Conservation (phyloP, 345 rosid species). For the Cochlearia excelsa region DNA sequence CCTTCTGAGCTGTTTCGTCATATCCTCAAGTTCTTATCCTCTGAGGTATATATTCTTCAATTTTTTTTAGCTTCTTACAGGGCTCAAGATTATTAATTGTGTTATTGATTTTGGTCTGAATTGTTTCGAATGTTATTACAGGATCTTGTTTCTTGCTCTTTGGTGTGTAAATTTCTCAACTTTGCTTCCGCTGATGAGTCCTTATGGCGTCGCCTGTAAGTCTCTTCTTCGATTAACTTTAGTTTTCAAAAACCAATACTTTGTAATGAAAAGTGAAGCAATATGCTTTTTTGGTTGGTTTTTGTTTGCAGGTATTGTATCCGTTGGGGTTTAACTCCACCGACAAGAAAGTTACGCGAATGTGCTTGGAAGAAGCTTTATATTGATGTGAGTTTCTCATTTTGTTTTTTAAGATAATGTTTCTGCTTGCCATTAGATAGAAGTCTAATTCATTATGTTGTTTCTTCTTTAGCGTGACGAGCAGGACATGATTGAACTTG, state of each 20-base stretch:
- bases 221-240: conserved; percentile 18
- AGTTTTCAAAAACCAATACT: conserved; percentile 3
- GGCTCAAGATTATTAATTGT: background rate
- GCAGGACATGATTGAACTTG: conserved; percentile 76
- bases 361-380: conserved; percentile 93
- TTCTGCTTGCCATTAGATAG: background rate
- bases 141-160: conserved; percentile 89
- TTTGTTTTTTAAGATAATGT: conserved; percentile 8
- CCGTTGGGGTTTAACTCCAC: conserved; percentile 77
- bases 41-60: conserved; percentile 54
- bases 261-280: background rate
- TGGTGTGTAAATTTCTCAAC: conserved; percentile 71
- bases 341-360: conserved; percentile 57
- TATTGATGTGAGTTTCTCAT: conserved; percentile 54
- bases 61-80: conserved; percentile 1
- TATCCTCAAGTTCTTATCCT: conserved; percentile 86
- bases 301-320: conserved; percentile 58
- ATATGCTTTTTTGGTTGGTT: background rate
- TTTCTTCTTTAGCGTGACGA: conserved; percentile 63
- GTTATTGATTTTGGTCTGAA: background rate
- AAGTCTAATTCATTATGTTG: background rate
- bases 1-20: conserved; percentile 80
- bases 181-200: conserved; percentile 85
- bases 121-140: conserved; percentile 30
- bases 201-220: conserved; percentile 94